Evolutionary conservation across 176 grass and related monocot genomes (phyloP).

Genomic region (Oryza meyeriana): DNA sequence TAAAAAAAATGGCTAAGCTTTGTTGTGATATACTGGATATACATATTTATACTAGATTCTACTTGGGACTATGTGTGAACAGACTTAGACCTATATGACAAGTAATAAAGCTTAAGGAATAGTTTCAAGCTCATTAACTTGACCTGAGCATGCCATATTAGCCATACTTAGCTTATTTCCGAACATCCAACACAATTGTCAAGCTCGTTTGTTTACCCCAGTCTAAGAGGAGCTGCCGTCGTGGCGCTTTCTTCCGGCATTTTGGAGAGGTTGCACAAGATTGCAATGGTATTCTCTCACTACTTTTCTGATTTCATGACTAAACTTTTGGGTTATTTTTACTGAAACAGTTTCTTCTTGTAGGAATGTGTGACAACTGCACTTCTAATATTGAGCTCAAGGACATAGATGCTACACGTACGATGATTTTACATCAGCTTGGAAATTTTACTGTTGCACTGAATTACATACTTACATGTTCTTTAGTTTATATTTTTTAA

Average conservation of each 20-base stretch:
- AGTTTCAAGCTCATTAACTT: neutral
- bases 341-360: constrained; percentile 10
- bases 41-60: neutral
- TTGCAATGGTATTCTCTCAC: constrained; percentile 64
- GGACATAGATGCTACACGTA: constrained; percentile 50
- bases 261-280: constrained; percentile 80
- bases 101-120: neutral
- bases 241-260: constrained; percentile 80
- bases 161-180: neutral
- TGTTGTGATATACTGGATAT: neutral
- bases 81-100: neutral
- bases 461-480: neutral
- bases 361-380: constrained; percentile 61
- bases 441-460: neutral
- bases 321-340: constrained; percentile 8
- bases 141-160: neutral
- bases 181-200: neutral
- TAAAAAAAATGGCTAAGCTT: neutral
- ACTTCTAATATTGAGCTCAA: constrained; percentile 40
- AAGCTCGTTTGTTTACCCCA: constrained; percentile 31
- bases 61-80: neutral
- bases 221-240: constrained; percentile 76
- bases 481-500: constrained; percentile 7
- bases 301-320: constrained; percentile 3
- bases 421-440: constrained; percentile 17